Base-by-base conservation (phyloP, 2,329 filamentous ascomycete genomes). In the Pezicula radicicola region DNA sequence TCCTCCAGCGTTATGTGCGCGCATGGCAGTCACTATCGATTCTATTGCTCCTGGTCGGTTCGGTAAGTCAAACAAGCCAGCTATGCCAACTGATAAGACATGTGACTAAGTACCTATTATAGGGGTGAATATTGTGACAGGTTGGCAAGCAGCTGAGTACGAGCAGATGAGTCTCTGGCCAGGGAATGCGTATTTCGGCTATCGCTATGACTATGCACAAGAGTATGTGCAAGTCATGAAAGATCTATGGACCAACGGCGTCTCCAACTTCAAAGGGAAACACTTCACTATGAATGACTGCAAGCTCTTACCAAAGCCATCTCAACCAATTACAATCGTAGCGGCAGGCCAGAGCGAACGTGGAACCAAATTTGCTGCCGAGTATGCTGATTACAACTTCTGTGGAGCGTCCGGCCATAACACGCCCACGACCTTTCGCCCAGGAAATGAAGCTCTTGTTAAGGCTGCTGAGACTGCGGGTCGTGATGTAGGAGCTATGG, bases 281-380 rank as follows among this genome's bases (percentile, higher is more conserved):
- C 55, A 66, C 41, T 66, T 66, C 56, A 52, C 53, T 28, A 66
- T 66, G 63, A 60, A 65, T 1, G 63, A 66, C 54, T 65, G 63
- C 58, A 65, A 61, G 48, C 54, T 66, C 27, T 63, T 58, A 6
- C 48, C 48, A 45, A 36, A 37, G 21, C 48, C 48, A 9, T 50
- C 48, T 16, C n/a, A 21, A 13, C 25, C 25, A 16, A 56, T 66
- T 45, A 52, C 62, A 46, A 60, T 66, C 42, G 51, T 66, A 15
- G 63, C 63, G 6, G 63, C 63, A 3, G 62, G 63, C 9, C 62
- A 66, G 54, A 63, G 60, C 2, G 60, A 54, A 8, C 55, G 60
- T 12, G 63, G 63, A 10, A 53, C 63, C 44, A 58, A 65, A 53
- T 66, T 66, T 46, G 62, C 63, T 4, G 57, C 57, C 19, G 46